Percentiles rank a stretch among this genome's conserved stretches.
Evolutionary conservation across 306 rosid genomes (phyloP).

Genomic region (Gastrolobium villosum): DNA sequence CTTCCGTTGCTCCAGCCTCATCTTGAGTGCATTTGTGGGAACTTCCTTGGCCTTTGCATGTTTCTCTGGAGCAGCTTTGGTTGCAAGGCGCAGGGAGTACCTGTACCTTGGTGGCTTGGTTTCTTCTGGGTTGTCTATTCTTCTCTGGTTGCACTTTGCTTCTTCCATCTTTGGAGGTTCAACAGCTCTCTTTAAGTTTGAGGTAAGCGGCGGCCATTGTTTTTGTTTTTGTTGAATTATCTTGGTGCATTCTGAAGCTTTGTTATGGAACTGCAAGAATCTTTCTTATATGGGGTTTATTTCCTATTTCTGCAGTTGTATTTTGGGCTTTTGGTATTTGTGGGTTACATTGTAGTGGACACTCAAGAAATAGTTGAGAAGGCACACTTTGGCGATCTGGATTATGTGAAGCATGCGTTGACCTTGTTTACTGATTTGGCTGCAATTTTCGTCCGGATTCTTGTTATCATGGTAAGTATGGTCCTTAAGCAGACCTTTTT

Average conservation of each 20-base stretch:
- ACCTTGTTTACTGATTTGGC: slow-evolving; percentile 86
- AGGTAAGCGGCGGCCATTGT: slow-evolving; percentile 57
- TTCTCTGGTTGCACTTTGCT: slow-evolving; percentile 90
- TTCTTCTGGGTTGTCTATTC: slow-evolving; percentile 90
- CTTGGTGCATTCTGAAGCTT: slow-evolving; percentile 1
- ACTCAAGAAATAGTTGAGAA: slow-evolving; percentile 95
- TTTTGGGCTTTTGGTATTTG: slow-evolving; percentile 91
- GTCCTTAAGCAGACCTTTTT: neutral
- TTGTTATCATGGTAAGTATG: slow-evolving; percentile 74
- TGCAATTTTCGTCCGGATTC: slow-evolving; percentile 83
- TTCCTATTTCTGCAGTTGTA: slow-evolving; percentile 70
- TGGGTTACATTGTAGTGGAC: slow-evolving; percentile 88
- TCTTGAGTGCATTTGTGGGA: slow-evolving; percentile 85
- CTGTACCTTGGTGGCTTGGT: slow-evolving; percentile 93
- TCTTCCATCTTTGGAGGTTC: slow-evolving; percentile 91
- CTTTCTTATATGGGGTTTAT: slow-evolving; percentile 9
- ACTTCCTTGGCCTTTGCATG: slow-evolving; percentile 92
- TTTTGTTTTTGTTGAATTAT: slow-evolving; percentile 16
- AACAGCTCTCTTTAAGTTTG: slow-evolving; percentile 80
- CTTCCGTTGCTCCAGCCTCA: slow-evolving; percentile 62
- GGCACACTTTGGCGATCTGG: slow-evolving; percentile 88
- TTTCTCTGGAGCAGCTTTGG: slow-evolving; percentile 95
- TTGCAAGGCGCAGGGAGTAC: slow-evolving; percentile 94
- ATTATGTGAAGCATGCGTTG: slow-evolving; percentile 94
- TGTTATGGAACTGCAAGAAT: slow-evolving; percentile 17